These are phyloP conservation scores for Delitschia confertaspora DNA, from an alignment of 495 filamentous ascomycete genomes.

Conservation along the genomic window DNA sequence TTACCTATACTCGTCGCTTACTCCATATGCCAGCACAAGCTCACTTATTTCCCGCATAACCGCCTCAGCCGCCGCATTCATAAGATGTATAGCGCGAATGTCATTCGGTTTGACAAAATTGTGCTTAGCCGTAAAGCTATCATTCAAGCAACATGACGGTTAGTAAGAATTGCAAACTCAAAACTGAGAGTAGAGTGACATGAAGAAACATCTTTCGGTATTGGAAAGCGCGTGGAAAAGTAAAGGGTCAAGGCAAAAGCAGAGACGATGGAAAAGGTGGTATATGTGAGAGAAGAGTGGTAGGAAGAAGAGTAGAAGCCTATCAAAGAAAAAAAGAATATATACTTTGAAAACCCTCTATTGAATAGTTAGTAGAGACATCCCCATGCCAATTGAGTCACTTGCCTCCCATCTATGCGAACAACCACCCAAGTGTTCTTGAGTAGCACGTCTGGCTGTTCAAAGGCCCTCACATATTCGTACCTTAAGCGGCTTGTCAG, in stretches of 20 bases:
- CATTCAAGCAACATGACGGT: constrained; percentile 2
- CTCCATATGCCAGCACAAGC: constrained; percentile 77
- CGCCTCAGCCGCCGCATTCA: constrained; percentile 81
- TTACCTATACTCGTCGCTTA: constrained; percentile 89
- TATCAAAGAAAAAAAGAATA: constrained; percentile 3
- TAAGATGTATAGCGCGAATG: constrained; percentile 72
- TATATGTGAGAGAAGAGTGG: background rate
- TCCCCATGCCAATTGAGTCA: constrained; percentile 72
- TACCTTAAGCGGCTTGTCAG: constrained; percentile 50
- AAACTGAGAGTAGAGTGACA: background rate
- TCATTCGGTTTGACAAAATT: constrained; percentile 89
- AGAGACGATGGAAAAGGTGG: background rate
- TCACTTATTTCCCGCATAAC: constrained; percentile 81
- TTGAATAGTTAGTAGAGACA: background rate
- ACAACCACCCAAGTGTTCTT: constrained; percentile 92
- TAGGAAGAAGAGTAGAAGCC: constrained; percentile 1
- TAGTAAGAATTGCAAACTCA: background rate
- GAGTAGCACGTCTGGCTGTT: constrained; percentile 68
- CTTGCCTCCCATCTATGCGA: constrained; percentile 83
- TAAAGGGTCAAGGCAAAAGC: background rate
- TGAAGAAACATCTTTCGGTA: background rate
- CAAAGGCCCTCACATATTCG: constrained; percentile 87
- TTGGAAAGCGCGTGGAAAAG: no score
- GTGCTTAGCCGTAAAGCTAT: constrained; percentile 71
- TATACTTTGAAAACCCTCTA: constrained; percentile 17